Evolutionary conservation across 139 green algal genomes (phyloP).

Genomic region (Choricystis sp.): DNA sequence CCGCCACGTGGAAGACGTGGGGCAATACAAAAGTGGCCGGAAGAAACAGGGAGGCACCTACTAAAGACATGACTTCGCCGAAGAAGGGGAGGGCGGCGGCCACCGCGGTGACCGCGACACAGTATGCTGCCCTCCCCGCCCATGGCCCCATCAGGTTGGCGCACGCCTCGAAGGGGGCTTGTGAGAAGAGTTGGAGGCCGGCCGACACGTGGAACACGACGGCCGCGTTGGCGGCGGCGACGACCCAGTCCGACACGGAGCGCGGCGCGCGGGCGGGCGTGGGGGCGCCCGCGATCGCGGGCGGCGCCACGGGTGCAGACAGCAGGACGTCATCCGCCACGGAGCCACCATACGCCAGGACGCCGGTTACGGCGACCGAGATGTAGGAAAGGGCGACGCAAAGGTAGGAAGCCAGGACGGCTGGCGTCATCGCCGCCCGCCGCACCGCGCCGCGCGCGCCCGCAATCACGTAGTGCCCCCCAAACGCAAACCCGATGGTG

Average conservation of each 20-base stretch:
- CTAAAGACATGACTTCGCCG: neutral
- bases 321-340: neutral
- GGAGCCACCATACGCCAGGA: neutral
- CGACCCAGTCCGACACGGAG: too few species aligned
- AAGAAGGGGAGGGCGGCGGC: neutral
- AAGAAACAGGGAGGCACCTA: neutral
- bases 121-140: neutral
- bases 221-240: neutral
- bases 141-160: too few species aligned
- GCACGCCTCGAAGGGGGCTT: neutral
- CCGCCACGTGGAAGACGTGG: neutral
- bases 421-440: neutral
- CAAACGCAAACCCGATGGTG: neutral
- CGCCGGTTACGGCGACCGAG: neutral
- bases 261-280: too few species aligned
- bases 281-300: too few species aligned
- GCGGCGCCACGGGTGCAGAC: neutral
- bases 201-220: neutral
- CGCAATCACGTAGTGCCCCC: neutral
- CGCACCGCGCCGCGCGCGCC: neutral
- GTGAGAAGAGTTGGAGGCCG: neutral
- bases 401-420: neutral
- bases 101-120: neutral
- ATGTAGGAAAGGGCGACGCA: neutral
- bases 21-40: neutral